A percentile compares a stretch with the other conserved stretches of the same genome.
Conservation (phyloP, 805 yeast genomes). For the Candida pini region DNA sequence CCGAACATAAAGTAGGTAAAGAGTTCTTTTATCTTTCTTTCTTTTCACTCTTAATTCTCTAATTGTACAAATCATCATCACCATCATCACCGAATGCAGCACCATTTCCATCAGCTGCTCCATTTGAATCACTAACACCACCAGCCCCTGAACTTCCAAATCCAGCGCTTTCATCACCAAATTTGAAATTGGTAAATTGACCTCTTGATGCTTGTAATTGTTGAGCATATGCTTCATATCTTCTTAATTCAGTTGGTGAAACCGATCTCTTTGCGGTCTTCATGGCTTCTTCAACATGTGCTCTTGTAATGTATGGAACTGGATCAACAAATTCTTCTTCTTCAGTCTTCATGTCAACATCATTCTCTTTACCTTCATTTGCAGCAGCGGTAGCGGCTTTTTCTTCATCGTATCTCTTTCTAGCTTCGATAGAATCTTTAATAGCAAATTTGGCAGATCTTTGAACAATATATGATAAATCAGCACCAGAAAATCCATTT, state of each 20-base stretch:
- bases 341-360: slow-evolving; percentile 30
- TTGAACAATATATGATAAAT: slow-evolving; percentile 93
- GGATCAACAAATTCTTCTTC: slow-evolving; percentile 82
- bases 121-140: slow-evolving; percentile 26
- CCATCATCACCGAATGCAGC: slow-evolving; percentile 49
- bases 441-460: slow-evolving; percentile 98
- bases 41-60: no score
- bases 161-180: slow-evolving; percentile 41
- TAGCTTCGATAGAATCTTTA: slow-evolving; percentile 90
- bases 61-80: slow-evolving; percentile 40
- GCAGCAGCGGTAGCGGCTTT: slow-evolving; percentile 45
- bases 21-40: no score
- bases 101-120: slow-evolving; percentile 24
- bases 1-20: no score
- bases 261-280: slow-evolving; percentile 98
- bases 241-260: slow-evolving; percentile 93
- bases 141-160: slow-evolving; percentile 19
- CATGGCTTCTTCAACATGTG: slow-evolving; percentile 99
- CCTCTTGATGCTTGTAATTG: slow-evolving; percentile 96
- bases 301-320: slow-evolving; percentile 90
- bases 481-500: slow-evolving; percentile 99
- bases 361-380: slow-evolving; percentile 33
- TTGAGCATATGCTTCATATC: slow-evolving; percentile 97
- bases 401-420: slow-evolving; percentile 39
- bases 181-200: slow-evolving; percentile 84